Percentiles rank a stretch among this genome's conserved stretches.
phyloP scores from a whole-genome alignment of 805 yeast species.

The Ogataea naganishii region DNA sequence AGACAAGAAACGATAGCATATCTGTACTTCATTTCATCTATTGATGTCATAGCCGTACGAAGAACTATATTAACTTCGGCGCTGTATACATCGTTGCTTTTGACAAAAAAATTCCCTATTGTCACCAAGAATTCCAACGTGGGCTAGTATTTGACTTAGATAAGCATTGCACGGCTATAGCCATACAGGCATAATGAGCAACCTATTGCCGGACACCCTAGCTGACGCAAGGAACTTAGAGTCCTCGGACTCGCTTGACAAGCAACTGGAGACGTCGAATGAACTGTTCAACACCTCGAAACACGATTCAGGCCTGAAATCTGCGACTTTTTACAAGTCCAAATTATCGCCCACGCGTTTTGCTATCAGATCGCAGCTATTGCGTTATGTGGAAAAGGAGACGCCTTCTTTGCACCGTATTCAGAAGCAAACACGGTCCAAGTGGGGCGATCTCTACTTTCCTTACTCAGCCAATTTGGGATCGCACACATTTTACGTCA shows the following conservation, averaged over 20 bases:
- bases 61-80: too few relatives aligned
- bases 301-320: constrained; percentile 68
- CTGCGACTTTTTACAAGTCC: constrained; percentile 54
- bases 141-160: too few relatives aligned
- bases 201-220: background rate
- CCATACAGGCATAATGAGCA: too few relatives aligned
- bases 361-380: constrained; percentile 39
- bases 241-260: constrained; percentile 6
- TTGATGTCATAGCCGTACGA: too few relatives aligned
- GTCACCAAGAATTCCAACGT: too few relatives aligned
- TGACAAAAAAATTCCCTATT: too few relatives aligned
- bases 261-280: constrained; percentile 5
- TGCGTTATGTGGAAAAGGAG: constrained; percentile 56
- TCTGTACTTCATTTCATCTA: too few relatives aligned
- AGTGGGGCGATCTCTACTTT: constrained; percentile 62
- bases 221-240: too few relatives aligned
- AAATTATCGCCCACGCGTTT: constrained; percentile 50
- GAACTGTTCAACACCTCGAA: constrained; percentile 15
- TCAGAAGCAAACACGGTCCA: constrained; percentile 43
- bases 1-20: too few relatives aligned
- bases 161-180: too few relatives aligned
- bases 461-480: constrained; percentile 87
- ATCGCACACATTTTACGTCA: constrained; percentile 86
- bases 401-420: constrained; percentile 47
- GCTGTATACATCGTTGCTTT: too few relatives aligned